Base-by-base conservation (phyloP, 768 basidiomycete species). In the Auricularia sp. region DNA sequence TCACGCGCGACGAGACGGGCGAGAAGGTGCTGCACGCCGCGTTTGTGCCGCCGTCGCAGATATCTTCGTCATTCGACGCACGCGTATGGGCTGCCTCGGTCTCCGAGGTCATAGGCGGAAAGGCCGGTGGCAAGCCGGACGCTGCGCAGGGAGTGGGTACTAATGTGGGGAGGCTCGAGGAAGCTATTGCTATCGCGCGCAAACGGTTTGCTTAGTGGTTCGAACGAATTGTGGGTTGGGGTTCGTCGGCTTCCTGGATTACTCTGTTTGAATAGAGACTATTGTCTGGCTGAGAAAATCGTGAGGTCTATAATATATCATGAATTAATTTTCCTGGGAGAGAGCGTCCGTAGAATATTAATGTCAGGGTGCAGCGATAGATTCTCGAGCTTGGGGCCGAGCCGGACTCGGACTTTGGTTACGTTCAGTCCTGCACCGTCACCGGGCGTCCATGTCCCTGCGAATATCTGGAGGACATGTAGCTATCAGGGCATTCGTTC, bases 121-220 rank as follows among this genome's bases (percentile, higher is more conserved):
- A 96, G 86, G 93, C 93, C 62, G 97, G 97, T 63, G 97, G 97
- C 14, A 98, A 95, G 75, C 92, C 92, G 65, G 97, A 98, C 43
- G 82, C 84, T 64, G 89, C 90, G 1, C 93, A 95, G 71, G 97
- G 97, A 33, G 86, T 96, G 14, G 97, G 97, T 36, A 75, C 79
- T 3, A 81, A 91, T 66, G 74, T 81, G 0, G 75, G 74, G 33
- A 87, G 83, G 74, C 75, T 93, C 2, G 76, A 81, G 16, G 90
- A 89, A 65, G 94, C 91, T 1, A 69, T 93, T 21, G 71, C 70
- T 64, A 78, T 79, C 29, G 92, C 90, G 3, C 76, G 76, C 66
- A 71, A 76, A 61, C 80, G 68, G 44, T 81, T 75, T 68, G 33
- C 59, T 29, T 51, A 68, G 47, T 47, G 64, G 23, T 8, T 21